phyloP scores from a whole-genome alignment of 495 filamentous ascomycete species.

The Rostrohypoxylon terebratum region DNA sequence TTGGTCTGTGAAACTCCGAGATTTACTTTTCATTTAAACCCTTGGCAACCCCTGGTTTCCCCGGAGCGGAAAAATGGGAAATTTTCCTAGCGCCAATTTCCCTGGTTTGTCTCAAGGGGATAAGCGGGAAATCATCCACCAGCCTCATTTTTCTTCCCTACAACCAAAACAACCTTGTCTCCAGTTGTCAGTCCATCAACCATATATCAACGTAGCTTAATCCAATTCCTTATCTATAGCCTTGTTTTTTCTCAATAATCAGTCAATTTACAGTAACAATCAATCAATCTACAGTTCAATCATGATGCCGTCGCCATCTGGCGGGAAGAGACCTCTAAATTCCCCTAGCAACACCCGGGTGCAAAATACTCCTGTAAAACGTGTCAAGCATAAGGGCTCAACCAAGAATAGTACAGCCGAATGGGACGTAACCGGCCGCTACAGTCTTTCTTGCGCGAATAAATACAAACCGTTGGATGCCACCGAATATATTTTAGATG shows the following conservation, averaged over 20 bases:
- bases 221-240: not conserved
- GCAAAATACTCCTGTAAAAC: slow-evolving; percentile 16
- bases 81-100: slow-evolving; percentile 18
- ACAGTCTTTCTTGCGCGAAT: slow-evolving; percentile 8
- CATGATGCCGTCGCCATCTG: not conserved
- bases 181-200: not conserved
- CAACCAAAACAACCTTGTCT: not conserved
- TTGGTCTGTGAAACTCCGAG: not conserved
- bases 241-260: not conserved
- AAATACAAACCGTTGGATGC: slow-evolving; percentile 19
- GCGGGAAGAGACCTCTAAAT: not conserved
- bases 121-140: slow-evolving; percentile 1
- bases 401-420: slow-evolving; percentile 9
- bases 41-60: slow-evolving; percentile 12
- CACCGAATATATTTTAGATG: slow-evolving; percentile 18
- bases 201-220: not conserved
- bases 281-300: not conserved
- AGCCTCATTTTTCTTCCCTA: slow-evolving; percentile 14
- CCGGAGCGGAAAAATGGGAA: slow-evolving; percentile 6
- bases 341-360: not conserved
- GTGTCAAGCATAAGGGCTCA: slow-evolving; percentile 16
- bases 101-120: slow-evolving; percentile 28
- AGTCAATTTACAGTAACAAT: not conserved
- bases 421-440: slow-evolving; percentile 23
- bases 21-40: too few relatives aligned